Evolutionary conservation across 164 flowering plant species (phyloP).

Genomic region (Stephania yunnanensis): DNA sequence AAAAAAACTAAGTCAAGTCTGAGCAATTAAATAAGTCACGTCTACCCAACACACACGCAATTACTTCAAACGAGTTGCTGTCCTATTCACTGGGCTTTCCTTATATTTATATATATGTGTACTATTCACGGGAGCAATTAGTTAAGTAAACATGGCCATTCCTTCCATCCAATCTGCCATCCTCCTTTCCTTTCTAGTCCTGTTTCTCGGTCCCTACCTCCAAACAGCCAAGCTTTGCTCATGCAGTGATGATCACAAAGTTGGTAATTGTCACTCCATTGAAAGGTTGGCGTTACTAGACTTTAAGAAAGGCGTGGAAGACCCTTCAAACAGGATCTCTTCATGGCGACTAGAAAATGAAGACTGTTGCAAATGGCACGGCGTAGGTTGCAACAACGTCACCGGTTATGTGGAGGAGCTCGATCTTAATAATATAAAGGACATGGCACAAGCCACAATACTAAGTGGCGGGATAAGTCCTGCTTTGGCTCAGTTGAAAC

Average conservation of each 20-base stretch:
- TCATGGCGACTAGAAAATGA: background rate
- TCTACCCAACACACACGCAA: too few relatives aligned
- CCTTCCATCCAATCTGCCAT: background rate
- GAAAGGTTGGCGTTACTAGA: conserved; percentile 1
- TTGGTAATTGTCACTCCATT: background rate
- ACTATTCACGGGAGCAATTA: too few relatives aligned
- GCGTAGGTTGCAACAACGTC: conserved; percentile 3
- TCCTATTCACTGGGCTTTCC: too few relatives aligned
- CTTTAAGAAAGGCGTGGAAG: conserved; percentile 3
- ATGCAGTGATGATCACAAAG: background rate
- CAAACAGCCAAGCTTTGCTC: too few relatives aligned
- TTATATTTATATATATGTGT: too few relatives aligned
- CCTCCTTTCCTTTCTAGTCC: background rate
- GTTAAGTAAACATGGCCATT: background rate
- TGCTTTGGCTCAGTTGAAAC: conserved; percentile 2
- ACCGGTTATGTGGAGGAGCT: background rate
- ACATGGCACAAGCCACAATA: too few relatives aligned
- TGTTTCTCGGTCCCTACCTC: background rate
- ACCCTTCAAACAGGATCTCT: conserved; percentile 7
- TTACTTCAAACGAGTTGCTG: too few relatives aligned
- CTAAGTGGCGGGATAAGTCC: background rate
- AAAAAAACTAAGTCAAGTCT: too few relatives aligned
- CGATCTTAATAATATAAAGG: too few relatives aligned
- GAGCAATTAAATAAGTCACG: too few relatives aligned
- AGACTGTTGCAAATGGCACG: conserved; percentile 11